Conservation (phyloP, 2,329 filamentous ascomycete genomes). For the Sclerotinia minor region DNA sequence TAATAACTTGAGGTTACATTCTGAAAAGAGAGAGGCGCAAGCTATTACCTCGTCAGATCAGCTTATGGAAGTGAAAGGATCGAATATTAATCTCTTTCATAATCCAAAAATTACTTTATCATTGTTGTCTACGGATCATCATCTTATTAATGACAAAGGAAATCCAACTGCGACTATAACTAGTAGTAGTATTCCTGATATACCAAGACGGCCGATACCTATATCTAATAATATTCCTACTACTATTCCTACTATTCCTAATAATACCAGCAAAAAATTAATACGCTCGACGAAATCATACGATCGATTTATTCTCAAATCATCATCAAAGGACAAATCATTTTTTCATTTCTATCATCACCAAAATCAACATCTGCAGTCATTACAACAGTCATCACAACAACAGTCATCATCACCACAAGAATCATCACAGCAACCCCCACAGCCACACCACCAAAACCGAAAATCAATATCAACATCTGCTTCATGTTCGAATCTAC, state of each 20-base stretch:
- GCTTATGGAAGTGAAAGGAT: conserved; percentile 17
- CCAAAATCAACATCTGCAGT: neutral
- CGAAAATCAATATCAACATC: conserved; percentile 2
- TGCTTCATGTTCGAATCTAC: conserved; percentile 35
- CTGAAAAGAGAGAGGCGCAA: conserved; percentile 18
- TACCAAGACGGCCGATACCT: neutral
- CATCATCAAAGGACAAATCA: neutral
- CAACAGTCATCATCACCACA: no score
- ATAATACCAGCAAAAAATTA: neutral
- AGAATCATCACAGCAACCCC: neutral
- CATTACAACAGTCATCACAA: neutral
- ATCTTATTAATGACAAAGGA: conserved; percentile 11
- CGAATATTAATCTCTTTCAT: conserved; percentile 20
- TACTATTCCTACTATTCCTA: neutral
- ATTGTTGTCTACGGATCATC: conserved; percentile 2
- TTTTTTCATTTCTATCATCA: neutral
- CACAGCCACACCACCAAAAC: neutral
- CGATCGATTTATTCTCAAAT: conserved; percentile 4
- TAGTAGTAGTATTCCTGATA: neutral
- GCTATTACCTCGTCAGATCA: conserved; percentile 23
- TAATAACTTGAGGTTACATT: conserved; percentile 18
- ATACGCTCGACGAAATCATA: conserved; percentile 9
- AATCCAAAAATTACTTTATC: neutral
- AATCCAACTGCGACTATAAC: neutral
- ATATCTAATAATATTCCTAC: neutral